These are phyloP conservation scores for Blastomyces emzantsi DNA, from an alignment of 2,329 filamentous ascomycete genomes.

Conservation along the genomic window DNA sequence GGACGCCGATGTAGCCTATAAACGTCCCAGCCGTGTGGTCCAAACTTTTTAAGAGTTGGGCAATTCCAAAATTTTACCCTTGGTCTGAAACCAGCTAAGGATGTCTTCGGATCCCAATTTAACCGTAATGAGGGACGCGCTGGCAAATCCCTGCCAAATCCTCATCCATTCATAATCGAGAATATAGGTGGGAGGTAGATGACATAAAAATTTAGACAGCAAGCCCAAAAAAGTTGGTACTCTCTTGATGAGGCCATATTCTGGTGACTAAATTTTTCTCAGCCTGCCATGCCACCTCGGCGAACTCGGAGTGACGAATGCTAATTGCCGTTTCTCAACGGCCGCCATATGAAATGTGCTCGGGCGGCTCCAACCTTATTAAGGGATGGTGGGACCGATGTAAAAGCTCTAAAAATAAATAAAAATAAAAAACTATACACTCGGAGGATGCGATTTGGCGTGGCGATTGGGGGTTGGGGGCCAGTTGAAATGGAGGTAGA, in stretches of 20 bases:
- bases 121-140: background rate
- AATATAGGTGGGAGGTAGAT: no score
- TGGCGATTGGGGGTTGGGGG: no score
- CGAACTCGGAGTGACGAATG: no score
- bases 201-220: background rate
- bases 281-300: no score
- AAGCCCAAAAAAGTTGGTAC: background rate
- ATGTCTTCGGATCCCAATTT: background rate
- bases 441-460: no score
- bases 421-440: no score
- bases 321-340: no score
- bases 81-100: background rate
- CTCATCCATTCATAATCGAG: background rate
- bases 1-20: background rate
- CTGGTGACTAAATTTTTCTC: no score
- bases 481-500: no score
- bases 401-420: background rate
- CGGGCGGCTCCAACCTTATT: background rate
- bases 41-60: background rate
- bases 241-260: background rate
- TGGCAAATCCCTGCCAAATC: background rate
- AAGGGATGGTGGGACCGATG: background rate
- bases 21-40: background rate
- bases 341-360: background rate
- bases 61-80: background rate